Conservation (phyloP, 208 protist genomes). For the Wallacemonas rigidus region DNA sequence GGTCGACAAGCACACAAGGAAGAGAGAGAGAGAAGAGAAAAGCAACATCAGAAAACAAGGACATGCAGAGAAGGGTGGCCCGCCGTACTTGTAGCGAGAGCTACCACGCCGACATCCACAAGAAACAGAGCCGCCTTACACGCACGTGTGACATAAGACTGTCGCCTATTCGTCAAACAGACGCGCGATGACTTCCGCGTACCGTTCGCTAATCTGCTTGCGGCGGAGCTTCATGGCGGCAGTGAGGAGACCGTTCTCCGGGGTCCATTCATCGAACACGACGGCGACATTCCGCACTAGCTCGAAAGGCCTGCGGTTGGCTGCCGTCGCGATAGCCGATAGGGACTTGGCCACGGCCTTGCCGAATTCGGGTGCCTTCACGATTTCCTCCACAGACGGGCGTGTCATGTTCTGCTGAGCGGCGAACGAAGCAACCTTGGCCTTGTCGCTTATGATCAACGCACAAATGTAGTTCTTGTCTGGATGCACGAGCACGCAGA, state of each 20-base stretch:
- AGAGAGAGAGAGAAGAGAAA: neutral
- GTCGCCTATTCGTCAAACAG: conserved; percentile 34
- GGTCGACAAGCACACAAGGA: neutral
- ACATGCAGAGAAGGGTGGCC: no score
- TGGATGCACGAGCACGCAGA: conserved; percentile 82
- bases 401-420: conserved; percentile 33
- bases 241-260: conserved; percentile 74
- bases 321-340: neutral
- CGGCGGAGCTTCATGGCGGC: conserved; percentile 82
- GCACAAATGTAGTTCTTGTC: conserved; percentile 71
- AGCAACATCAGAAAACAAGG: neutral
- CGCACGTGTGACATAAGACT: no score
- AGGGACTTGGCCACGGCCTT: conserved; percentile 15
- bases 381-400: conserved; percentile 3
- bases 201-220: conserved; percentile 47
- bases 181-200: conserved; percentile 44
- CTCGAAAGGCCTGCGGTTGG: conserved; percentile 52
- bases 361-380: conserved; percentile 10
- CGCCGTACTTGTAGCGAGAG: neutral
- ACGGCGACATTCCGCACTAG: conserved; percentile 37
- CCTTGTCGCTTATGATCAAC: conserved; percentile 55
- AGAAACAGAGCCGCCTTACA: conserved; percentile 25
- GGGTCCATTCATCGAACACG: conserved; percentile 72
- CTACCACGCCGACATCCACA: neutral
- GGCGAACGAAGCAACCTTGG: conserved; percentile 50